Percentiles rank a stretch among this genome's conserved stretches.
Evolutionary conservation across 129 eudicot genomes (phyloP).

Genomic region (Oenanthe sinensis): DNA sequence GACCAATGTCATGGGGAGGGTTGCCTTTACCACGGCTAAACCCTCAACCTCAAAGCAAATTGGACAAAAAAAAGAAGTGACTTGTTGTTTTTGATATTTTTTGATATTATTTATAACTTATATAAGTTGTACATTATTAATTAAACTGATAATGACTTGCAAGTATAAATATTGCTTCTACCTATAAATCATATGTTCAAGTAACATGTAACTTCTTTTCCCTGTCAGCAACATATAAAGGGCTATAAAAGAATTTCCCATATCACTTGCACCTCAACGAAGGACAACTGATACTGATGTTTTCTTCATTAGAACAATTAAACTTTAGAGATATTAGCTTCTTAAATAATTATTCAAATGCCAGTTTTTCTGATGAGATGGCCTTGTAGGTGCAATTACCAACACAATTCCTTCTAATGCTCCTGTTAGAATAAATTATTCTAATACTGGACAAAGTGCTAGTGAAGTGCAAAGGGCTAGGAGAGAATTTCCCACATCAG

Average conservation of each 20-base stretch:
- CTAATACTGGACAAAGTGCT: background rate
- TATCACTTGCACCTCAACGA: background rate
- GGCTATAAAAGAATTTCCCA: background rate
- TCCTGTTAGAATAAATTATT: background rate
- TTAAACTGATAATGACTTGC: background rate
- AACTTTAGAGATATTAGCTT: background rate
- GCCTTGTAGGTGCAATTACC: background rate
- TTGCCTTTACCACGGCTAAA: background rate
- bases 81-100: background rate
- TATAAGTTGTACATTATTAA: no score
- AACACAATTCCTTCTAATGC: background rate
- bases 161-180: background rate
- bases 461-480: background rate
- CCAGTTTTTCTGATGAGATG: background rate
- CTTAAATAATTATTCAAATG: background rate
- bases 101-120: no score
- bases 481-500: background rate
- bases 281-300: background rate
- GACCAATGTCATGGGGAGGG: background rate
- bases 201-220: background rate
- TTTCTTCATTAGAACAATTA: background rate
- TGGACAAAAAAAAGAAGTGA: no score
- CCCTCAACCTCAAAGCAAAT: background rate
- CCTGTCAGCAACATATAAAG: background rate
- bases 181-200: background rate